Percentiles rank a stretch among this genome's conserved stretches.
Conservation (phyloP, 2,329 filamentous ascomycete species). For the Scedosporium apiospermum region DNA sequence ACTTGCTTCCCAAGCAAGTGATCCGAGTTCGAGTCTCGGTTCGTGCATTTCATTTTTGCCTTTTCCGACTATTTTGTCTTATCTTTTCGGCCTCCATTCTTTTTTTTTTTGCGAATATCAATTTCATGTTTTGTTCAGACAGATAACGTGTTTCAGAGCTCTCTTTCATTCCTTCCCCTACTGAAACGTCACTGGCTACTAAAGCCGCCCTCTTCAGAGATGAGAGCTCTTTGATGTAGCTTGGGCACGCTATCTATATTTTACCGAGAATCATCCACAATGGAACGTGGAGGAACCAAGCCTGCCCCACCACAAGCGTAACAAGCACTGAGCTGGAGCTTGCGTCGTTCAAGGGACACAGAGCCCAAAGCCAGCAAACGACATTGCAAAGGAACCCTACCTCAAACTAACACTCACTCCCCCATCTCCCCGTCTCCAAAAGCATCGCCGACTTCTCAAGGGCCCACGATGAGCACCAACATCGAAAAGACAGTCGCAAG, state of each 20-base stretch:
- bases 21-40: conserved; percentile 6
- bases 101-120: neutral
- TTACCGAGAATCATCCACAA: neutral
- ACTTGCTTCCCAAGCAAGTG: conserved; percentile 7
- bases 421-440: neutral
- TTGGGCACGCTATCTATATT: neutral
- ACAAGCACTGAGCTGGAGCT: neutral
- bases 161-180: neutral
- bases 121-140: too few species aligned
- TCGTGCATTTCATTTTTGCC: neutral
- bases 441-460: neutral
- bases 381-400: neutral
- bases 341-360: neutral
- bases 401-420: neutral
- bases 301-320: conserved; percentile 1
- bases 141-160: neutral
- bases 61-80: neutral
- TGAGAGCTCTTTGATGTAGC: neutral
- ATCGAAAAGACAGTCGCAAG: conserved; percentile 50
- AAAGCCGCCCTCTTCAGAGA: too few species aligned
- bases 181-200: too few species aligned
- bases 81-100: too few species aligned
- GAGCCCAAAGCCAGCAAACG: neutral
- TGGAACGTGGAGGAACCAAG: neutral
- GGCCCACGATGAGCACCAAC: conserved; percentile 26